Base-by-base conservation (phyloP, 116 monocot genomes). In the Trichopus zeylanicus region DNA sequence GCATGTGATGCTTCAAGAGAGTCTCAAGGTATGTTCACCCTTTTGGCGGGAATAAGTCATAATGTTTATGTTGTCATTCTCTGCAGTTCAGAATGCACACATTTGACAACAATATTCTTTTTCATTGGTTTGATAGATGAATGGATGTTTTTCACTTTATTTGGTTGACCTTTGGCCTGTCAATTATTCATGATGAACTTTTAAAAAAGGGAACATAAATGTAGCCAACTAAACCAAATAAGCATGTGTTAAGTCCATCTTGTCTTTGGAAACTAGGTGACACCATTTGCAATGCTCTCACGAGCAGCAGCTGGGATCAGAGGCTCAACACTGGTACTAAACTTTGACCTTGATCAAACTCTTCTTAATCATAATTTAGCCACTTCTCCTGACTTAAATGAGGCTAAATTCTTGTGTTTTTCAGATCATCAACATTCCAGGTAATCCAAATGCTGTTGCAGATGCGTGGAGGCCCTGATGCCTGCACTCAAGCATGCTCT, bases 381-480 rank as follows among this genome's bases (percentile, higher is more conserved):
- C 15, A 5, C 37, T 28, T 31, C 27, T 33, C 31, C 28, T 23
- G 5, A 7, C 61, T 37, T 21, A 46, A 30, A 30, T 34, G 29
- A 7, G 26, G 13, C 31, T 26, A 18, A 25, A 0, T 21, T 49
- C 38, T 25, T 19, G 22, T 4, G 16, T n/a, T n/a, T 6, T 8
- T 58, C 59, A 97, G 91, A 91, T 97, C 34, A 91, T 91, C 64
- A 97, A 90, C 69, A 91, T 97, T 91, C 91, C 91, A 6, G 91
- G 97, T 3, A 97, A 90, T 63, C 91, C 91, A 46, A 97, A 90
- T 63, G 91, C 87, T 10, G 91, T 91, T 38, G 78, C 81, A 0
- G 97, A 91, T 97, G 87, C 67, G 80, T 97, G 84, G 84, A 80
- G 53, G 91, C 91, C 5, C 67, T 91, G 57, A 29, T 79, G 26